Conservation (phyloP, 495 filamentous ascomycete genomes). For the Aspergillus funiculosus region DNA sequence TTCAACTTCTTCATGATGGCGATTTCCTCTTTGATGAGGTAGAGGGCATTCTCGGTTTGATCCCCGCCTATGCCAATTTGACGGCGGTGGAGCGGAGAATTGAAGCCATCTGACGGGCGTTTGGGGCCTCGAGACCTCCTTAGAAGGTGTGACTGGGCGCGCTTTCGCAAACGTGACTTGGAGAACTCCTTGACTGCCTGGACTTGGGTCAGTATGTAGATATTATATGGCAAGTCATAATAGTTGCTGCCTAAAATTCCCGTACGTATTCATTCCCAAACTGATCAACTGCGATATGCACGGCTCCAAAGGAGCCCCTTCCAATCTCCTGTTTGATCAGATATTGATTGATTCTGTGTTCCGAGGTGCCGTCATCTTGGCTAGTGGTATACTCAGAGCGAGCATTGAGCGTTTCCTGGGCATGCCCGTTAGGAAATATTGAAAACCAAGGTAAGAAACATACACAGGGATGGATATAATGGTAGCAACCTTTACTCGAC, state of each 20-base stretch:
- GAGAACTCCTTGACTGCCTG: conserved; percentile 98
- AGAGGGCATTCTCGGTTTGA: conserved; percentile 71
- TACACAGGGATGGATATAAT: not conserved
- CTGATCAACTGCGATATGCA: conserved; percentile 87
- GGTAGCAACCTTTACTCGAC: conserved; percentile 59
- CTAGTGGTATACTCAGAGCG: conserved; percentile 80
- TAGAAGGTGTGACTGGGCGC: conserved; percentile 85
- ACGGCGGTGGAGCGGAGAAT: conserved; percentile 54
- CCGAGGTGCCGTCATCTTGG: conserved; percentile 69
- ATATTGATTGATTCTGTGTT: conserved; percentile 91
- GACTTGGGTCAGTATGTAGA: not conserved
- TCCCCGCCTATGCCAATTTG: conserved; percentile 43
- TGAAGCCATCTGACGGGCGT: conserved; percentile 54
- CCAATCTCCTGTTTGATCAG: conserved; percentile 93
- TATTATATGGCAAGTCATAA: not conserved
- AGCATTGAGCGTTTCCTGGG: conserved; percentile 86
- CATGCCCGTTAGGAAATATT: not conserved
- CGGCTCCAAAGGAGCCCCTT: conserved; percentile 88
- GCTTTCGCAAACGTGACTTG: conserved; percentile 85
- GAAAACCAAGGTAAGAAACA: not conserved
- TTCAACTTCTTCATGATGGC: conserved; percentile 99
- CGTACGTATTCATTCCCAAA: conserved; percentile 90
- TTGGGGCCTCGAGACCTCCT: conserved; percentile 56
- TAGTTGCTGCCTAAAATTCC: conserved; percentile 4
- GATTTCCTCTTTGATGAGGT: conserved; percentile 91